Conservation (phyloP, 2,329 filamentous ascomycete genomes). For the Didymella lethalis region DNA sequence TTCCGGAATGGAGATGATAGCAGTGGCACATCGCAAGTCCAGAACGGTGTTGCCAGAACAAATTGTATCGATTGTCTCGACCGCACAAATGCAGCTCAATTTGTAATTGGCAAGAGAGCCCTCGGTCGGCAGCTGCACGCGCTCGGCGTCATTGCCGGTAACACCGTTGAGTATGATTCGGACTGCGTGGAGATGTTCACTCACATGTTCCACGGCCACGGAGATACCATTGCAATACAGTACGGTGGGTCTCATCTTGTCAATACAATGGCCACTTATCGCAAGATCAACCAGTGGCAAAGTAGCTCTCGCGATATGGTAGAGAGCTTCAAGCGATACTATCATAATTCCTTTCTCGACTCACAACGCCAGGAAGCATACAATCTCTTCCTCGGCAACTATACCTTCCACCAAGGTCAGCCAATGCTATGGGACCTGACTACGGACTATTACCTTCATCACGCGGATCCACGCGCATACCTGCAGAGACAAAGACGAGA, state of each 20-base stretch:
- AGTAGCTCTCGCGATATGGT: constrained; percentile 98
- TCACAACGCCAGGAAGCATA: constrained; percentile 98
- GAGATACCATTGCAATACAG: constrained; percentile 96
- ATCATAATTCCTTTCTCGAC: constrained; percentile 98
- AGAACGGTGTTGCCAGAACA: constrained; percentile 92
- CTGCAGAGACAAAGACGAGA: constrained; percentile 68
- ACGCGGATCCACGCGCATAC: constrained; percentile 80
- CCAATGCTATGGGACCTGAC: constrained; percentile 97
- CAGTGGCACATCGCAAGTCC: constrained; percentile 71
- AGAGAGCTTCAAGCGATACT: constrained; percentile 98
- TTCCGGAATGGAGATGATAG: constrained; percentile 88
- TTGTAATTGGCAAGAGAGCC: constrained; percentile 94
- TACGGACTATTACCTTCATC: constrained; percentile 96
- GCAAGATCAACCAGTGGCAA: constrained; percentile 99
- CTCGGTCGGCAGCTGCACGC: constrained; percentile 92
- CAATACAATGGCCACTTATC: constrained; percentile 99
- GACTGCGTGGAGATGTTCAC: constrained; percentile 97
- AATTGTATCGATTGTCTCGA: constrained; percentile 99
- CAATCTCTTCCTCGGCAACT: constrained; percentile 96
- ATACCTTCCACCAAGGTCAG: constrained; percentile 84
- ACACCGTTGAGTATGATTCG: constrained; percentile 87
- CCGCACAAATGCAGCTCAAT: constrained; percentile 96
- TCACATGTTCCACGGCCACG: constrained; percentile 96
- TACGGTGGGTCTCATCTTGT: constrained; percentile 97
- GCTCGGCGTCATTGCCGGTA: constrained; percentile 82